Percentiles rank a stretch among this genome's conserved stretches.
Evolutionary conservation across 2,329 filamentous ascomycete species (phyloP).

Genomic region (Stromatinia cepivora): DNA sequence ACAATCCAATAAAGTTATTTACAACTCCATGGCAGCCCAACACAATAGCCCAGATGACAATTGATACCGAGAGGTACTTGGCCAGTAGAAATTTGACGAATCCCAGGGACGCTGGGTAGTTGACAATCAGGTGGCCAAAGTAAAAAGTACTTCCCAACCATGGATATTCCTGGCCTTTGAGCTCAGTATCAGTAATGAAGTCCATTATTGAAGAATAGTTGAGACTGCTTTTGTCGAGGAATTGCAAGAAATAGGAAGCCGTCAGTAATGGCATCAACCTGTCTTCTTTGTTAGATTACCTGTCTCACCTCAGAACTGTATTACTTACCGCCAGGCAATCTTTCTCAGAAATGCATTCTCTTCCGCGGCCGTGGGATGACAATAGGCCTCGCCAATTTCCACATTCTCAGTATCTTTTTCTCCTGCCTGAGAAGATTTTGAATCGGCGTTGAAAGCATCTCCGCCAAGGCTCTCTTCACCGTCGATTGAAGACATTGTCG

Average conservation of each 20-base stretch:
- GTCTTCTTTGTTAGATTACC: not conserved
- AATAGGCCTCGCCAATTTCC: constrained; percentile 3
- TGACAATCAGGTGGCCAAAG: constrained; percentile 41
- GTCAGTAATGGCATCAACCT: constrained; percentile 17
- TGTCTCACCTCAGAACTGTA: not conserved
- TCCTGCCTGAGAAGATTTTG: not conserved
- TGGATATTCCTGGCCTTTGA: constrained; percentile 47
- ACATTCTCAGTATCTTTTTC: not conserved
- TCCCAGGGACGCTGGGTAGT: constrained; percentile 28
- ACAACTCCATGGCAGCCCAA: constrained; percentile 24
- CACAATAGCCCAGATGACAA: constrained; percentile 62
- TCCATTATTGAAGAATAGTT: constrained; percentile 47
- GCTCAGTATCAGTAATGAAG: constrained; percentile 47
- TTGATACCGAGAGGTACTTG: constrained; percentile 62
- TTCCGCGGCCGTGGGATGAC: not conserved
- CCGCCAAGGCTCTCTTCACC: too few species aligned
- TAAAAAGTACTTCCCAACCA: constrained; percentile 50
- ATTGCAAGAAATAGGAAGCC: constrained; percentile 16
- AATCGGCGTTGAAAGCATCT: not conserved
- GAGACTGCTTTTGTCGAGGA: constrained; percentile 22
- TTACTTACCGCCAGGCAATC: constrained; percentile 8
- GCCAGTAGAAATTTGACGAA: constrained; percentile 48
- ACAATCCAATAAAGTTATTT: constrained; percentile 31
- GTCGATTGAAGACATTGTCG: not conserved
- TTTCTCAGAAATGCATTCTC: constrained; percentile 6